A percentile compares a stretch with the other conserved stretches of the same genome.
phyloP scores from a whole-genome alignment of 1,284 basidiomycete genomes.

The Mrakiaceae sp. region DNA sequence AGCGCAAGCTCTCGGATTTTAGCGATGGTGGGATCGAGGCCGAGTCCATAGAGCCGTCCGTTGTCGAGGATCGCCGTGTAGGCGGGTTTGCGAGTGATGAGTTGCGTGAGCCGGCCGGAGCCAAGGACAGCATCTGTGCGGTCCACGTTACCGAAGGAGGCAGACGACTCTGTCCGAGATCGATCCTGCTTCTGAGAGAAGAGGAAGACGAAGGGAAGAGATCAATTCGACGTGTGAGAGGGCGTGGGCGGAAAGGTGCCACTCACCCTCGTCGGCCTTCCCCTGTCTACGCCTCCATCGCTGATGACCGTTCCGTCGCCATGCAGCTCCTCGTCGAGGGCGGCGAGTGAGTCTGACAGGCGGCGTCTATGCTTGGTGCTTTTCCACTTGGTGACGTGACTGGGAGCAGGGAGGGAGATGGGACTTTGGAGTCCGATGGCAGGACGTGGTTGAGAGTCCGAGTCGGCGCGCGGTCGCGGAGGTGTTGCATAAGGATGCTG shows the following conservation, averaged over 20 bases:
- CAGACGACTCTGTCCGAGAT: background rate
- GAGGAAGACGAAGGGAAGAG: background rate
- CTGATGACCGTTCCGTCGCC: conserved; percentile 1
- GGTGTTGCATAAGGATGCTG: background rate
- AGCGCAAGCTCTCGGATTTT: background rate
- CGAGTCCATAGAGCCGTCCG: too few species aligned
- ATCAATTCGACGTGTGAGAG: too few species aligned
- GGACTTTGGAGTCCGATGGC: background rate
- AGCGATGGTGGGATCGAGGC: too few species aligned
- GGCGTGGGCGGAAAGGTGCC: too few species aligned
- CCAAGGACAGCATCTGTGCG: background rate
- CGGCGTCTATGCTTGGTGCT: background rate
- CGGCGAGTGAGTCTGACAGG: background rate
- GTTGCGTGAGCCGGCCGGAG: background rate
- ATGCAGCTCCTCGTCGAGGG: background rate
- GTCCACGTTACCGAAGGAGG: conserved; percentile 3
- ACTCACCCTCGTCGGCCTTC: background rate
- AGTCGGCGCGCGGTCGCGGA: background rate
- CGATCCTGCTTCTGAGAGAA: background rate
- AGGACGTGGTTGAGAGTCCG: background rate
- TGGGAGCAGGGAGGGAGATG: background rate
- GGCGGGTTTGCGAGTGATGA: background rate
- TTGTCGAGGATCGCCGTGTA: too few species aligned
- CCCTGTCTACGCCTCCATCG: background rate
- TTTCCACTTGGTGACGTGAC: background rate